Evolutionary conservation across 2,329 filamentous ascomycete species (phyloP), one percentile per base, ranked within the genome.

Genomic region (Lojkania enalia): DNA sequence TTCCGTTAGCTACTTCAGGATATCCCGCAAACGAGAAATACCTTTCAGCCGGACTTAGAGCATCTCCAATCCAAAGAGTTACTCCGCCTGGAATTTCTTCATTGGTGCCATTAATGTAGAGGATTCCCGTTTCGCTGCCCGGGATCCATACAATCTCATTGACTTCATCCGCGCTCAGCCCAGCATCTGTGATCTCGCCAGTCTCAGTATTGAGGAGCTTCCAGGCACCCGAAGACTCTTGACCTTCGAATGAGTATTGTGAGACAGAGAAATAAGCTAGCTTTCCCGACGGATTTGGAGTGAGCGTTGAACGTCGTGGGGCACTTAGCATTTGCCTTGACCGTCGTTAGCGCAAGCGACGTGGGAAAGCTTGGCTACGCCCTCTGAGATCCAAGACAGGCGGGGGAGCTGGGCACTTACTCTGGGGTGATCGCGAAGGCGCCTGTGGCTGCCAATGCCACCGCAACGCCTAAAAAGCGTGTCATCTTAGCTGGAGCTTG

Each of bases 241-340:
- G 87, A 1, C 81, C 77, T 31, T 87, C 78, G 67, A 95, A 95
- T 1, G 85, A 91, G 70, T 95, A 96, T 9, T 86, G 82, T 1
- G 86, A 87, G 19, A 82, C 80, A 27, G 83, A 82, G 63, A 85
- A 88, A 14, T 90, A 71, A 29, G 84, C 78, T 44, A 81, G 73
- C 35, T 79, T 80, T 39, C 87, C 87, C 40, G 79, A 75, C 23
- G 76, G 67, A 66, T 89, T 91, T 12, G 88, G 87, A 2, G 82
- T 69, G 43, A 83, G 86, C 11, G 82, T 67, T 20, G 84, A 85
- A 40, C 88, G 83, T 47, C 87, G 82, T 20, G 88, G 86, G n/a
- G 86, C 86, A 55, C 84, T 84, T 57, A 92, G 77, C 51, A 92
- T 48, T 27, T 61, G 55, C 48, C 66, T 68, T 31, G 42, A 16